Evolutionary conservation across 306 rosid genomes (phyloP).

Genomic region (Sechiopsis laciniata): DNA sequence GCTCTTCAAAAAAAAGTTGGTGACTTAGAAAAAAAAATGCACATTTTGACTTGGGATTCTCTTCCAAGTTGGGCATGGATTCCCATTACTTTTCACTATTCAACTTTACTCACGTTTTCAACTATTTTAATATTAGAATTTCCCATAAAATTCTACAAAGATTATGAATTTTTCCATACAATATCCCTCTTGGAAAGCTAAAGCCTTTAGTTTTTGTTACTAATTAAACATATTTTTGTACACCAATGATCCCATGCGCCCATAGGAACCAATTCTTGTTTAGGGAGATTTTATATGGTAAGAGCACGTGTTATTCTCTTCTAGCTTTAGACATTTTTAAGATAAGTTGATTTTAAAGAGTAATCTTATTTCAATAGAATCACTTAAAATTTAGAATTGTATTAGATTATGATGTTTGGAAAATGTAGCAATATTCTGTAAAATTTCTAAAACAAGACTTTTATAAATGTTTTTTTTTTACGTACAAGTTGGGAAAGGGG

Average conservation of each 20-base stretch:
- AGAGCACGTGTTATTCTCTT: too few relatives aligned
- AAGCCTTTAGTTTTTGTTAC: background rate
- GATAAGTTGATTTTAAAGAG: too few relatives aligned
- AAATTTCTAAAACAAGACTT: background rate
- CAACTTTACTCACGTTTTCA: constrained; percentile 9
- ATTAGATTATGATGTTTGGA: background rate
- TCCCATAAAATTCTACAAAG: background rate
- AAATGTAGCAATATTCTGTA: background rate
- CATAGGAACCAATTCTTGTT: background rate
- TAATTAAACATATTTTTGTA: background rate
- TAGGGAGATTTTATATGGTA: background rate
- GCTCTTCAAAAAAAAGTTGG: constrained; percentile 8
- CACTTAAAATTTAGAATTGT: background rate
- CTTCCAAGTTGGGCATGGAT: background rate
- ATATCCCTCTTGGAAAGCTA: background rate
- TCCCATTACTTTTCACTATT: background rate
- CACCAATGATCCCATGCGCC: background rate
- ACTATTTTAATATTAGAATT: background rate
- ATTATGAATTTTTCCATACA: background rate
- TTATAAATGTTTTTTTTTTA: too few relatives aligned
- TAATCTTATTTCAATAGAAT: too few relatives aligned
- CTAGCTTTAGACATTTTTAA: too few relatives aligned
- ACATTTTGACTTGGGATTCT: constrained; percentile 1
- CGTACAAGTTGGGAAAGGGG: too few relatives aligned
- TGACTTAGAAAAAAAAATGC: background rate